These are phyloP conservation scores for Ettlia oleoabundans DNA, from an alignment of 139 green algal genomes.

Conservation along the genomic window DNA sequence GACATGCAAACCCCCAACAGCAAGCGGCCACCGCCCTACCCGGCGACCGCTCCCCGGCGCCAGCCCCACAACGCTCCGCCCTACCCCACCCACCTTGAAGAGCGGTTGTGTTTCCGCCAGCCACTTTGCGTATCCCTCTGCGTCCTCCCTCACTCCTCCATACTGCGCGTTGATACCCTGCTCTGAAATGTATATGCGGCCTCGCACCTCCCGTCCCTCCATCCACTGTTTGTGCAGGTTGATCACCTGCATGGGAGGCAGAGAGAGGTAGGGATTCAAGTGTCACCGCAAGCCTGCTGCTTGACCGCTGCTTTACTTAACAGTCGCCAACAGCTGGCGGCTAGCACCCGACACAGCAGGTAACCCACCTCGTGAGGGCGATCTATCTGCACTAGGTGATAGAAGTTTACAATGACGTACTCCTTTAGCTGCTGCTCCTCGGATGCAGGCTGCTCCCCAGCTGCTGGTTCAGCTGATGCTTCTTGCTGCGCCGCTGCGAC, in stretches of 20 bases:
- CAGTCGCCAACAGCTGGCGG: background rate
- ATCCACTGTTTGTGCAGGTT: constrained; percentile 59
- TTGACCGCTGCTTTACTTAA: background rate
- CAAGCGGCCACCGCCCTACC: background rate
- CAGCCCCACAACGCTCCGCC: too few relatives aligned
- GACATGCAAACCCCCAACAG: background rate
- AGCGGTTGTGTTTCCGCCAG: constrained; percentile 60
- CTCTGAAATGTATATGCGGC: constrained; percentile 94
- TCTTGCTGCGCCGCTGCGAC: too few relatives aligned
- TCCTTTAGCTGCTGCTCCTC: background rate
- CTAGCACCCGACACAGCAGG: too few relatives aligned
- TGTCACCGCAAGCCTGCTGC: too few relatives aligned
- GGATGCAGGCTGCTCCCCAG: too few relatives aligned
- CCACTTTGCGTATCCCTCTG: constrained; percentile 79
- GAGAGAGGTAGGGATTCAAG: too few relatives aligned
- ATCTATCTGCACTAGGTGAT: constrained; percentile 86
- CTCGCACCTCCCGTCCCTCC: constrained; percentile 66
- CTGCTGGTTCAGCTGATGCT: too few relatives aligned
- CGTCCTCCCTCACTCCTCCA: constrained; percentile 68
- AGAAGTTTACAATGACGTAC: constrained; percentile 93
- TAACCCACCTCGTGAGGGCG: constrained; percentile 66
- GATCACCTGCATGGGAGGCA: constrained; percentile 40
- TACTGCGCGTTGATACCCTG: constrained; percentile 98
- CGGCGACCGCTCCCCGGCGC: background rate
- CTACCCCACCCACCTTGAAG: constrained; percentile 51